Evolutionary conservation across 345 rosid species (phyloP), one percentile per base, ranked within the genome.

Genomic region (Carallia brachiata): DNA sequence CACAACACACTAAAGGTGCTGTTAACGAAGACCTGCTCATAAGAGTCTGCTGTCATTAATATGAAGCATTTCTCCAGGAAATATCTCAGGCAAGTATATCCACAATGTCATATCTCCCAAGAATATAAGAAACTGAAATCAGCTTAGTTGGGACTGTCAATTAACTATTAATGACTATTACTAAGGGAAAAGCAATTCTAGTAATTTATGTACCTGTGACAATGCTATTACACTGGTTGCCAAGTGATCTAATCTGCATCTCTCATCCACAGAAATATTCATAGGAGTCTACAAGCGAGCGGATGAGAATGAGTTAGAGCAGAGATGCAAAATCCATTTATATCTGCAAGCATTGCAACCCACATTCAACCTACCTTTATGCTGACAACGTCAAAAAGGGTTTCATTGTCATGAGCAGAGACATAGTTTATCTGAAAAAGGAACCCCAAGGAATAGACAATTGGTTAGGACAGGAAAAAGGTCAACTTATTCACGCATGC

Each of bases 361-460:
- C n/a, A n/a, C n/a, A n/a, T n/a, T n/a, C n/a, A n/a, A n/a, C n/a
- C n/a, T 82, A 94, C 98, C 93, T 94, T 91, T 86, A 93, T 68
- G 79, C 90, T 89, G 67, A 89, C 81, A 57, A 88, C 76, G 82
- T 91, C 98, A 72, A 94, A 89, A 31, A 94, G 83, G 74, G 97
- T 94, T 84, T 94, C 98, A 72, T 94, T 94, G 86, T 94, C 98
- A 84, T 94, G 98, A 72, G 98, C 98, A 72, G 98, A 94, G 71
- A 88, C 95, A 81, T 91, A 94, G 72, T 88, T 94, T 31, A 94
- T 80, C 97, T 94, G 86, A 61, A 62, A 70, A 70, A 58, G 36
- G 4, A 52, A 76, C 36, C 52, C 64, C 73, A 68, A 50, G 67
- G 16, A 65, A 71, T 48, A 59, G 78, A 30, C 52, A 54, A 19